Conservation (phyloP, 257 asterid species). For the Solanum peruvianum region DNA sequence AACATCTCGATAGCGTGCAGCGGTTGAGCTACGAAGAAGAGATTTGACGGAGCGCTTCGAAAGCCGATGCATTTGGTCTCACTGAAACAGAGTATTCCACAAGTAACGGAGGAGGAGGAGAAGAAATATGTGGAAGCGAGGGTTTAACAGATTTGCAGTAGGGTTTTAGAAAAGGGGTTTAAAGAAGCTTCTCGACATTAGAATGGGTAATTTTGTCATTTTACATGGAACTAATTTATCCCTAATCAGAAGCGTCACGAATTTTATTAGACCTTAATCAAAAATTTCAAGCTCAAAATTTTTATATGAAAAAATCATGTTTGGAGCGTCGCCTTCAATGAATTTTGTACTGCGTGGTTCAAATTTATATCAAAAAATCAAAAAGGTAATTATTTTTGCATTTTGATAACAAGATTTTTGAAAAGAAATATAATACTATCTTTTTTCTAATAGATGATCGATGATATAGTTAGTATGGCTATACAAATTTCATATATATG, state of each 20-base stretch:
- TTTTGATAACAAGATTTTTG: neutral
- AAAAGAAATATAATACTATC: too few species aligned
- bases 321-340: fast-evolving
- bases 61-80: slow-evolving; percentile 41
- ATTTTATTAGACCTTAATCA: too few species aligned
- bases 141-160: neutral
- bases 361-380: too few species aligned
- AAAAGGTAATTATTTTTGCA: too few species aligned
- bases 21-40: slow-evolving; percentile 26
- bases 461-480: neutral
- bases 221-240: neutral
- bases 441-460: too few species aligned
- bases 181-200: slow-evolving; percentile 34
- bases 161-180: slow-evolving; percentile 49
- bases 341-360: fast-evolving
- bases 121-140: neutral
- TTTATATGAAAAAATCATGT: too few species aligned
- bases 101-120: neutral
- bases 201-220: neutral
- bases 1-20: slow-evolving; percentile 25
- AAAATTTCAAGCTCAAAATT: fast-evolving
- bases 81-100: neutral
- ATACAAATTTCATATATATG: too few species aligned
- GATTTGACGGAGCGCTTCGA: slow-evolving; percentile 57
- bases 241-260: too few species aligned